These are phyloP conservation scores for Globisporangium uncinulatum DNA, from an alignment of 352 stramenopile genomes.

Conservation along the genomic window DNA sequence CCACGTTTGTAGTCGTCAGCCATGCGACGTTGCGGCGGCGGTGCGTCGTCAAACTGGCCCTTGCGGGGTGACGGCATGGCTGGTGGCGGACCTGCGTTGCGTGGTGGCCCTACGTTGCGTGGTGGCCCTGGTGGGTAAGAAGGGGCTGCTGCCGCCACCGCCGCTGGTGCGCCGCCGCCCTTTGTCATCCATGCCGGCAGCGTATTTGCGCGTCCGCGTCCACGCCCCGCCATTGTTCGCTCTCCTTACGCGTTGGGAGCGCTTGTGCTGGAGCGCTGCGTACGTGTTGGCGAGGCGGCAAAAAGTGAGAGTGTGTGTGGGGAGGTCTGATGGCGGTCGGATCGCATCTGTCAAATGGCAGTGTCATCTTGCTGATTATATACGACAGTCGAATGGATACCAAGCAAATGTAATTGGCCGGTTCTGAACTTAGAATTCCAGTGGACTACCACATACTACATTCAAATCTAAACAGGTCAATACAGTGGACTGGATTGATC, in stretches of 20 bases:
- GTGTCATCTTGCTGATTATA: not conserved
- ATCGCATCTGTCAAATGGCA: not conserved
- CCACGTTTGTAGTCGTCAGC: conserved; percentile 1
- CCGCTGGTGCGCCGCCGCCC: conserved; percentile 14
- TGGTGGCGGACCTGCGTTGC: not conserved
- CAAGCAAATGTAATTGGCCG: not conserved
- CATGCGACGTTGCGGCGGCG: conserved; percentile 12
- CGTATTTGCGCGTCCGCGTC: conserved; percentile 63
- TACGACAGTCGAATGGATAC: not conserved
- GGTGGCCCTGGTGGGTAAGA: not conserved
- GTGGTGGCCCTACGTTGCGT: not conserved
- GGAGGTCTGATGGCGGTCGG: not conserved
- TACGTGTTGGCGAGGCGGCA: not conserved
- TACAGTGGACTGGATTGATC: no score
- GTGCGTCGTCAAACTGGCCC: conserved; percentile 69
- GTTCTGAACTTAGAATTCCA: no score
- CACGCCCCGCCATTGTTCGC: conserved; percentile 63
- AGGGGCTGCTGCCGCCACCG: not conserved
- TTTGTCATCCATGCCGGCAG: conserved; percentile 87
- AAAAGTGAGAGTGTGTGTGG: no score
- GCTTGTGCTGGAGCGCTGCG: not conserved
- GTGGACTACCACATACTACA: no score
- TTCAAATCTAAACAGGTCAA: no score
- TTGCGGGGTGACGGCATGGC: conserved; percentile 23
- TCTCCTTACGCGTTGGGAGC: not conserved